Base-by-base conservation (phyloP, 352 stramenopile species). In the Globisporangium irregulare region DNA sequence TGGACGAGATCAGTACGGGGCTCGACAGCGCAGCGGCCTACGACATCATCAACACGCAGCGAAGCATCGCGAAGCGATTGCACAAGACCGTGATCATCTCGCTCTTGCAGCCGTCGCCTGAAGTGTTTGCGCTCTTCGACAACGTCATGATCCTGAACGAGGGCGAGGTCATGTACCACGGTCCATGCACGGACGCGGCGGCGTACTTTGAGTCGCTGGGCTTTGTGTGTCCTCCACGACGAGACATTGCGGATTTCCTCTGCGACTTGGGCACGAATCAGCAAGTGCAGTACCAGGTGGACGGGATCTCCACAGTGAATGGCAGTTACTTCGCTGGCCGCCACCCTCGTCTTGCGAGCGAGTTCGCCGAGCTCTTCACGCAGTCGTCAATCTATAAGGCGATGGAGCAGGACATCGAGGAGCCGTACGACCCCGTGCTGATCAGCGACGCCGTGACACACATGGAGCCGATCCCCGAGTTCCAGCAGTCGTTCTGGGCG, bases 91-190 rank as follows among this genome's bases (percentile, higher is more conserved):
- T 79, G 20, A 76, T 94, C 38, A 82, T 98, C 18, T 91, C 88
- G 8, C 74, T 98, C 9, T 73, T 98, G 27, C 81, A 98, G 76
- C 94, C 95, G 32, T 86, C 94, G 18, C 95, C 95, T 10, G 94
- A 98, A 77, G 91, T 97, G 9, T 93, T 97, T 34, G 84, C 79
- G 24, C 76, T 98, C 18, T 98, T 99, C 71, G 95, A 99, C 73
- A 87, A 98, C 64, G 72, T 98, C 18, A 84, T 98, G 38, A 50
- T 99, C n/a, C 69, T 99, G 24, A 92, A 92, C 72, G 80, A 96
- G 22, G 94, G 95, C 38, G 72, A 83, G 20, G 76, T 98, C 22
- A 82, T 98, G 55, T 99, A 97, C 74, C 77, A 77, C 95, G 66
- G 77, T 82, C 62, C 87, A 70, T 75, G 77, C 78, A 56, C 88